Conservation (phyloP, 139 green algal genomes). For the Chlorokybus atmophyticus region DNA sequence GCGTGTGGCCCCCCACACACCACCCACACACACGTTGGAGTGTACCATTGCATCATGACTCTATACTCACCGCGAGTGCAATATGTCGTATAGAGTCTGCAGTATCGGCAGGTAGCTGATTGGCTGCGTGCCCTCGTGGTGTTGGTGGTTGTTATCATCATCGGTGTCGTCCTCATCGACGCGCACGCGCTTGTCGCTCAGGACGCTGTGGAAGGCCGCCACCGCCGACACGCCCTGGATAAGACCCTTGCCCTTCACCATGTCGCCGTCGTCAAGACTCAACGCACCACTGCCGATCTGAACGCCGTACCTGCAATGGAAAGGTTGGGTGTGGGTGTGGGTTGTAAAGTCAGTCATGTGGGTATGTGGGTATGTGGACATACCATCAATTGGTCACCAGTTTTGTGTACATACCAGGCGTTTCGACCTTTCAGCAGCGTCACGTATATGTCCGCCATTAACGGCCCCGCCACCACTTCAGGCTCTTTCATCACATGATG, state of each 20-base stretch:
- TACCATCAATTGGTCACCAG: not conserved
- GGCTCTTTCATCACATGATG: no score
- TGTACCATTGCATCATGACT: no score
- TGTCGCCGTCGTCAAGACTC: constrained; percentile 17
- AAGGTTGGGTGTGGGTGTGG: not conserved
- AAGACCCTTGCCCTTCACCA: constrained; percentile 24
- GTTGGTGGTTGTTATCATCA: no score
- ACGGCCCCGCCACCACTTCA: constrained; percentile 15
- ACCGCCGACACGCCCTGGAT: constrained; percentile 30
- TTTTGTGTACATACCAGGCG: not conserved
- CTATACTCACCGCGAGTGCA: constrained; percentile 20
- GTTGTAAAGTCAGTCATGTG: not conserved
- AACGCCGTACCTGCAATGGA: constrained; percentile 11
- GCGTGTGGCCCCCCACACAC: no score
- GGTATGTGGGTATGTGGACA: not conserved
- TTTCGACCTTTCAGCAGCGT: constrained; percentile 19
- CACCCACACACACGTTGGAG: no score
- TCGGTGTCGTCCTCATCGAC: constrained; percentile 11
- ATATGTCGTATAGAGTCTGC: constrained; percentile 19
- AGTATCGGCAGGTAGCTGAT: constrained; percentile 26
- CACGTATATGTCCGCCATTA: constrained; percentile 30
- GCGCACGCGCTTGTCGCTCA: not conserved
- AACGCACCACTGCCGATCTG: constrained; percentile 9
- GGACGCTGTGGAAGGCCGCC: constrained; percentile 16
- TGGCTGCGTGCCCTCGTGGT: constrained; percentile 4